Percentiles rank a stretch among this genome's conserved stretches.
Conservation (phyloP, 768 basidiomycete species). For the Dentipellis sp. region DNA sequence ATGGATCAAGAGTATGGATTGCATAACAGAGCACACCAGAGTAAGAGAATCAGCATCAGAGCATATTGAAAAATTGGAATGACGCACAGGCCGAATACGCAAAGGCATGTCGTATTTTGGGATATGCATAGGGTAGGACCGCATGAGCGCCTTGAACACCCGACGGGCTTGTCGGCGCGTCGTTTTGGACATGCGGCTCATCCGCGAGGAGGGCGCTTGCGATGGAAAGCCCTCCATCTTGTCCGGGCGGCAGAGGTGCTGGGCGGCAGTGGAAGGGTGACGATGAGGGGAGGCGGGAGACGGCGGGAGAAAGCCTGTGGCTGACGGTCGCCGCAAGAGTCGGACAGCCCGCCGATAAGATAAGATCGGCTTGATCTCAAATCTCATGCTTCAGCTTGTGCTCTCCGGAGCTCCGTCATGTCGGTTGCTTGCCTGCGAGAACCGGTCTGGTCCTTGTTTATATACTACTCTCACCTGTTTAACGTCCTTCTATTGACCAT, state of each 20-base stretch:
- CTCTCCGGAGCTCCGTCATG: neutral
- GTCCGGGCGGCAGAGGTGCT: neutral
- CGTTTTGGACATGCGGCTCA: conserved; percentile 6
- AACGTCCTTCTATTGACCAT: conserved; percentile 16
- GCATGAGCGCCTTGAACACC: conserved; percentile 56
- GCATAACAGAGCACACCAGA: neutral
- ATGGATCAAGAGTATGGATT: neutral
- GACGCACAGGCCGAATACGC: conserved; percentile 58
- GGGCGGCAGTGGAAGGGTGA: neutral
- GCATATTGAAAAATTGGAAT: neutral
- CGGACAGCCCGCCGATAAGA: neutral
- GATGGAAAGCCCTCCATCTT: neutral
- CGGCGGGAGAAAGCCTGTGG: neutral
- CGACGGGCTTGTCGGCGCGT: conserved; percentile 32
- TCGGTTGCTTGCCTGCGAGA: neutral
- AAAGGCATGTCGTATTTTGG: conserved; percentile 65
- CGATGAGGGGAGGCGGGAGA: neutral
- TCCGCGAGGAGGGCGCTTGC: neutral
- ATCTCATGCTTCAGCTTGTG: neutral
- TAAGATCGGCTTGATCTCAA: neutral
- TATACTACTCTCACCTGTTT: conserved; percentile 6
- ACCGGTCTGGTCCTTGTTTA: neutral
- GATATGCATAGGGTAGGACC: conserved; percentile 52
- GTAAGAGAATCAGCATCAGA: neutral
- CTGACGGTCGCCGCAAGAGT: neutral